A percentile compares a stretch with the other conserved stretches of the same genome.
phyloP scores from a whole-genome alignment of 2,329 filamentous ascomycete species.

The Fusarium nematophilum region DNA sequence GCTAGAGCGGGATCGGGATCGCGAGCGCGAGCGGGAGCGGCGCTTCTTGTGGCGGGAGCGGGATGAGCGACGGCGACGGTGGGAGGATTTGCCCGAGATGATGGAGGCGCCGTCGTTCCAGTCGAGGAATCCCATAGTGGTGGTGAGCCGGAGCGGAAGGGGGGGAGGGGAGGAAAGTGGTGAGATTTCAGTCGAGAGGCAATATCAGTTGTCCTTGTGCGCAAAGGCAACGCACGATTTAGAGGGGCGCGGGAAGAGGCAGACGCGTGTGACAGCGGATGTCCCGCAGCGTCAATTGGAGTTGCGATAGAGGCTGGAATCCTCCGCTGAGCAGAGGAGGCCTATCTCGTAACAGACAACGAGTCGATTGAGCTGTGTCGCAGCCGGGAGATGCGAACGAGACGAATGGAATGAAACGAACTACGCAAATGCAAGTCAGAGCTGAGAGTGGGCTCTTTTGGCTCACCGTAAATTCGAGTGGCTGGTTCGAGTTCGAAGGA shows the following conservation, averaged over 20 bases:
- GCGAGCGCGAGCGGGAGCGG: slow-evolving; percentile 50
- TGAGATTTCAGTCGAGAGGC: neutral
- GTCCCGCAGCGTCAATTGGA: neutral
- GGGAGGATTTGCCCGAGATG: slow-evolving; percentile 44
- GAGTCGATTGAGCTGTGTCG: neutral
- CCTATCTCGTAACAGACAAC: too few relatives aligned
- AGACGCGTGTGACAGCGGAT: neutral
- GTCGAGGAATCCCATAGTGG: slow-evolving; percentile 50
- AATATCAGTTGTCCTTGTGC: neutral
- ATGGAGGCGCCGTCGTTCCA: slow-evolving; percentile 48
- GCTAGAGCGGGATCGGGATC: slow-evolving; percentile 53
- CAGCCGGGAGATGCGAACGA: neutral
- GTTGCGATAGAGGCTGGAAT: too few relatives aligned
- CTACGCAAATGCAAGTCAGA: slow-evolving; percentile 38
- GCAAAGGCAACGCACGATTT: neutral
- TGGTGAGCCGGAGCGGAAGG: neutral
- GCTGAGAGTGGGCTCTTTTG: slow-evolving; percentile 12
- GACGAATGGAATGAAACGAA: slow-evolving; percentile 18
- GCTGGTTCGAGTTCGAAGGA: slow-evolving; percentile 33
- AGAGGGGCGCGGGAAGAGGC: neutral
- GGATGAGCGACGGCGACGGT: slow-evolving; percentile 44
- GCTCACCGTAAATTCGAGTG: slow-evolving; percentile 48
- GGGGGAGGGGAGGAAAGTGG: neutral
- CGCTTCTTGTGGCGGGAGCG: slow-evolving; percentile 49
- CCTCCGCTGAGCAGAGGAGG: too few relatives aligned